These are phyloP conservation scores for Taxawa tesnikishii DNA, from an alignment of 2,329 filamentous ascomycete genomes.

Conservation along the genomic window DNA sequence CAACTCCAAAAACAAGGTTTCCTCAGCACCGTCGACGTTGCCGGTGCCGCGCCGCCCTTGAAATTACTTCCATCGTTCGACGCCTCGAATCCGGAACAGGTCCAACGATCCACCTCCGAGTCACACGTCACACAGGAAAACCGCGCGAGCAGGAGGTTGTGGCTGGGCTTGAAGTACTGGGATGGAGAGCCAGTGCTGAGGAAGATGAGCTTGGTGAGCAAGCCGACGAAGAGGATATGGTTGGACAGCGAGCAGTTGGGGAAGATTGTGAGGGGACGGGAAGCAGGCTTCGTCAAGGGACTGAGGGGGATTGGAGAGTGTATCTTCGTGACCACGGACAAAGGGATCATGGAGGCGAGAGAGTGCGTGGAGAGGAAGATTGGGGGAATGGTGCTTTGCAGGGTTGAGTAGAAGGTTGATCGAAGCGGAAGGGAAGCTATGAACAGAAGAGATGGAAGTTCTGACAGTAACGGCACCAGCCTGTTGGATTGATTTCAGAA, in stretches of 20 bases:
- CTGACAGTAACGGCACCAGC: too few species aligned
- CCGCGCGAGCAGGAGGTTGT: conserved; percentile 62
- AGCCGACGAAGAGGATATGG: conserved; percentile 60
- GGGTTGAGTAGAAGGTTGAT: conserved; percentile 51
- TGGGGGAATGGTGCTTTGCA: conserved; percentile 69
- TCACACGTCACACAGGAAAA: conserved; percentile 37
- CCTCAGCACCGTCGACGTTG: conserved; percentile 66
- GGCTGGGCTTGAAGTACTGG: conserved; percentile 87
- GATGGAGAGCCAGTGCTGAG: conserved; percentile 67
- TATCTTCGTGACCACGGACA: conserved; percentile 66
- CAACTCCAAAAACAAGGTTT: conserved; percentile 75
- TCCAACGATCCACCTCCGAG: conserved; percentile 5
- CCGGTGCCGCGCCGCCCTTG: conserved; percentile 42
- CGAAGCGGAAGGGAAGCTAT: too few species aligned
- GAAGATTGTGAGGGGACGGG: conserved; percentile 55
- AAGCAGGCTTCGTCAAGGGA: conserved; percentile 55
- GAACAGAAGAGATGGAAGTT: too few species aligned
- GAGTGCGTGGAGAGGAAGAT: conserved; percentile 71
- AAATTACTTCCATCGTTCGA: conserved; percentile 14
- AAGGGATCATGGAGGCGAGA: conserved; percentile 66
- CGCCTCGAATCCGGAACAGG: conserved; percentile 5
- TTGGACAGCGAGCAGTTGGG: conserved; percentile 51
- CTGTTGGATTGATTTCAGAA: too few species aligned
- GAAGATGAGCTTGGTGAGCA: conserved; percentile 55
- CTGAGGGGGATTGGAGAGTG: conserved; percentile 67